phyloP scores from a whole-genome alignment of 2,329 filamentous ascomycete species.

The Penicillium sp. region DNA sequence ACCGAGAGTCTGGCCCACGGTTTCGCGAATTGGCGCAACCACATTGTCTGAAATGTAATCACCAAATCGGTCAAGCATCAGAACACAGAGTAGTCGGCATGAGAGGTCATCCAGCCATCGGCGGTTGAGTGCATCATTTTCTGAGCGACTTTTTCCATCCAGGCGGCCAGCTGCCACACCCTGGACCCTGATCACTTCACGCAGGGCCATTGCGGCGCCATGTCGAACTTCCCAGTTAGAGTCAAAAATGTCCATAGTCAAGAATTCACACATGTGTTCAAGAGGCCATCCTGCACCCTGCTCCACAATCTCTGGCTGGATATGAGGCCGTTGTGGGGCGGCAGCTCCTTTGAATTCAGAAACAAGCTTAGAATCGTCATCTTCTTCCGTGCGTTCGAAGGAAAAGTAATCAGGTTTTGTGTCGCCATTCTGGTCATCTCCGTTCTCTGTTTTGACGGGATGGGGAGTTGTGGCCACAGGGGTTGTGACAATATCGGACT shows the following conservation, averaged over 20 bases:
- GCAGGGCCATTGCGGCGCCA: slow-evolving; percentile 89
- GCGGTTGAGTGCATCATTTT: slow-evolving; percentile 78
- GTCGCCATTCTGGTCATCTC: slow-evolving; percentile 57
- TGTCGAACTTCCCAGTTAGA: slow-evolving; percentile 92
- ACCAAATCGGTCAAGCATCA: slow-evolving; percentile 96
- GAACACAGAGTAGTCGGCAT: slow-evolving; percentile 90
- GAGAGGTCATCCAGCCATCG: slow-evolving; percentile 91
- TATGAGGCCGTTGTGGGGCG: slow-evolving; percentile 77
- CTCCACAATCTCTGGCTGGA: slow-evolving; percentile 73
- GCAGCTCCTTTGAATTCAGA: slow-evolving; percentile 89
- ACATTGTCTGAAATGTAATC: slow-evolving; percentile 98
- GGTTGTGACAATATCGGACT: slow-evolving; percentile 64
- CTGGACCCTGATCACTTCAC: slow-evolving; percentile 89
- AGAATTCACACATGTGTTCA: slow-evolving; percentile 87
- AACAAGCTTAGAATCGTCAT: slow-evolving; percentile 89
- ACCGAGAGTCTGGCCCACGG: slow-evolving; percentile 88
- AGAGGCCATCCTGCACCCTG: slow-evolving; percentile 90
- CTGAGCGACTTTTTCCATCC: slow-evolving; percentile 64
- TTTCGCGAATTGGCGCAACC: slow-evolving; percentile 92
- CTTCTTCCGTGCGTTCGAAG: slow-evolving; percentile 73
- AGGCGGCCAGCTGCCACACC: slow-evolving; percentile 80
- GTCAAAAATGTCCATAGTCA: slow-evolving; percentile 92
- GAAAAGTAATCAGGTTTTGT: slow-evolving; percentile 83
- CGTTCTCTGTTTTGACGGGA: slow-evolving; percentile 60
- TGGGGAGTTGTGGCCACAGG: slow-evolving; percentile 51